Percentiles rank a stretch among this genome's conserved stretches.
Evolutionary conservation across 1,139 yeast species (phyloP).

Genomic region (Barnettozyma hawaiiensis): DNA sequence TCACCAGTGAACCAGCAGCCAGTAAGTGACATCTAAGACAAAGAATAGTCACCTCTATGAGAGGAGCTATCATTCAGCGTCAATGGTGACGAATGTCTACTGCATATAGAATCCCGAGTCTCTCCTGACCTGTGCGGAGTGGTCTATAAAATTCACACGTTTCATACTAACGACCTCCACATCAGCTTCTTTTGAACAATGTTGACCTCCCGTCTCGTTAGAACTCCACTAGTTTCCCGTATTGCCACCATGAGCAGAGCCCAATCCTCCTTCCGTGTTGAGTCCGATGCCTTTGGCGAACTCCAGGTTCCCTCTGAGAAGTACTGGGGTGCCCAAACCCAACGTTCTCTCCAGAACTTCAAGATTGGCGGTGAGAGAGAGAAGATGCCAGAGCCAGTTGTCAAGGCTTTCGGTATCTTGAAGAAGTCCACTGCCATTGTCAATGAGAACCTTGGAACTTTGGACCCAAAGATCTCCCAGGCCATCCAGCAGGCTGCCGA

Average conservation of each 20-base stretch:
- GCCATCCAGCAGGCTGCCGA: conserved; percentile 94
- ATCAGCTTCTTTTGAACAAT: neutral
- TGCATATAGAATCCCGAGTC: neutral
- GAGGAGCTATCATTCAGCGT: neutral
- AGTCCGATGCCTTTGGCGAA: conserved; percentile 95
- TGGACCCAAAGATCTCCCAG: conserved; percentile 75
- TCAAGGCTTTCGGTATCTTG: conserved; percentile 86
- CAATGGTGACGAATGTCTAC: neutral
- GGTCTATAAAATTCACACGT: neutral
- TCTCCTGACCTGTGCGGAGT: neutral
- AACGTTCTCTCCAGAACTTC: conserved; percentile 87
- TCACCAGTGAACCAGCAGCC: neutral
- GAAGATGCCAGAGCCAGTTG: conserved; percentile 84
- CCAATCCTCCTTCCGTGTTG: conserved; percentile 48
- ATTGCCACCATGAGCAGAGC: conserved; percentile 6
- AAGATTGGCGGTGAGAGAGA: conserved; percentile 93
- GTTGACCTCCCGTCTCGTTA: conserved; percentile 4
- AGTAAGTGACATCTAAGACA: neutral
- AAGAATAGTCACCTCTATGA: neutral
- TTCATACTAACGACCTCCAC: neutral
- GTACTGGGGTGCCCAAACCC: conserved; percentile 99
- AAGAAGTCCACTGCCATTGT: conserved; percentile 95
- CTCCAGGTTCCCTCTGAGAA: conserved; percentile 79
- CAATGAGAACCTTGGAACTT: conserved; percentile 71
- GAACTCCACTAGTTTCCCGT: conserved; percentile 4